Base-by-base conservation (phyloP, 2,329 filamentous ascomycete species). In the Triangularia verruculosa region DNA sequence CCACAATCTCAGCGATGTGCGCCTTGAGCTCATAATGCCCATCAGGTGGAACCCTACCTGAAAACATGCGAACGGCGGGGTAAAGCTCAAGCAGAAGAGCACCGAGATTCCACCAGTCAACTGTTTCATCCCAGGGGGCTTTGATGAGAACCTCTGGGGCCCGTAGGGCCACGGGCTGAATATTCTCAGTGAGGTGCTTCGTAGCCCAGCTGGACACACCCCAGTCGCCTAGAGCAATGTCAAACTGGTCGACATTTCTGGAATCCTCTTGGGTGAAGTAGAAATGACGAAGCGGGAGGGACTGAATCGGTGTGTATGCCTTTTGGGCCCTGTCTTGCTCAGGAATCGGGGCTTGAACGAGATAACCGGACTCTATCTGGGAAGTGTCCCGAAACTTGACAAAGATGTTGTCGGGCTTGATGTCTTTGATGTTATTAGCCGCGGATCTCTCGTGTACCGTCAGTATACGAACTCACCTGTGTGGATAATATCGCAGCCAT, bases 361-460 rank as follows among this genome's bases (percentile, higher is more conserved):
- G 56, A n/a, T 65, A 67, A 0, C 43, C 61, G 24, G 61, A 59
- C 39, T 65, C 61, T 5, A 67, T 64, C 11, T 32, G 58, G n/a
- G 61, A 62, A 2, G 24, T 43, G 57, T 62, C 59, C 8, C 39
- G 59, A 20, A 67, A 58, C n/a, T 61, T 65, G 61, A 67, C 59
- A 56, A 67, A 67, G 25, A 67, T 67, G 61, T 67, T 67, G 63
- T 60, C 61, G 0, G 63, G 61, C n/a, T 67, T 62, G 61, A 67
- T 65, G 22, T 67, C 66, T 67, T 34, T 12, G 11, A 34, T 9
- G 9, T 7, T 34, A 3, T 34, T 34, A 34, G 30, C 30, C 30
- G 15, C 15, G 15, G 2, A 9, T 12, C 15, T 34, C 12, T 0
- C 43, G 51, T 27, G 30, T 57, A 2, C 9, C 11, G 9, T n/a